These are phyloP conservation scores for Epichloe gansuensis DNA, from an alignment of 2,329 filamentous ascomycete genomes.

Conservation along the genomic window DNA sequence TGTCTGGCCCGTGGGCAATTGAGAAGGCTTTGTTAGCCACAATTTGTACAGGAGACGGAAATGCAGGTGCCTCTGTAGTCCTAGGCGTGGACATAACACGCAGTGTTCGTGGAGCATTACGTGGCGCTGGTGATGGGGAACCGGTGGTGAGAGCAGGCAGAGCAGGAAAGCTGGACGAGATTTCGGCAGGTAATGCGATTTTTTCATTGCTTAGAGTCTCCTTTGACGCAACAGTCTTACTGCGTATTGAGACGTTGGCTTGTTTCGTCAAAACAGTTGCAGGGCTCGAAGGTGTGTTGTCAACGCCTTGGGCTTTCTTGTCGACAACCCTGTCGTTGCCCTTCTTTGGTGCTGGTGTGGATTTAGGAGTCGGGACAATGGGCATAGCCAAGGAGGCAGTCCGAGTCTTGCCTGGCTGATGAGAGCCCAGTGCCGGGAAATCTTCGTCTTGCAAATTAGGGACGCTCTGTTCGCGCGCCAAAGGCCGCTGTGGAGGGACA, in stretches of 20 bases:
- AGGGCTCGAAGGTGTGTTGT: background rate
- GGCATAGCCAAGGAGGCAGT: constrained; percentile 20
- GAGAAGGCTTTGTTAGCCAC: constrained; percentile 19
- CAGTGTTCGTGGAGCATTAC: constrained; percentile 49
- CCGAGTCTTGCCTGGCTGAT: constrained; percentile 23
- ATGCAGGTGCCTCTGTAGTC: constrained; percentile 37
- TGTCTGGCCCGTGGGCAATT: constrained; percentile 45
- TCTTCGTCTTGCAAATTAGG: constrained; percentile 44
- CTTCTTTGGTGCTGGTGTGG: constrained; percentile 21
- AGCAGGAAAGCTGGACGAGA: constrained; percentile 34
- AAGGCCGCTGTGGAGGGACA: constrained; percentile 26
- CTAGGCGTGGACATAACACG: constrained; percentile 49
- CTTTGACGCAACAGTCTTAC: background rate
- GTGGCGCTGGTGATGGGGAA: constrained; percentile 36
- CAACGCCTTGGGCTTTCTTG: constrained; percentile 9
- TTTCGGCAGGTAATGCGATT: constrained; percentile 8
- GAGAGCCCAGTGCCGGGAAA: constrained; percentile 44
- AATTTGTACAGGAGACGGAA: constrained; percentile 19
- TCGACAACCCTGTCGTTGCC: constrained; percentile 17
- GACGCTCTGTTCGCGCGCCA: constrained; percentile 7
- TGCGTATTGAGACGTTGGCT: background rate
- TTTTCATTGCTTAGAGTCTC: constrained; percentile 1
- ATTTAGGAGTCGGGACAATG: constrained; percentile 23
- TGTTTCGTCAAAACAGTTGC: background rate
- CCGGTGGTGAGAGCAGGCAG: constrained; percentile 31